Evolutionary conservation across 768 basidiomycete species (phyloP).

Genomic region (Suillus luteus): DNA sequence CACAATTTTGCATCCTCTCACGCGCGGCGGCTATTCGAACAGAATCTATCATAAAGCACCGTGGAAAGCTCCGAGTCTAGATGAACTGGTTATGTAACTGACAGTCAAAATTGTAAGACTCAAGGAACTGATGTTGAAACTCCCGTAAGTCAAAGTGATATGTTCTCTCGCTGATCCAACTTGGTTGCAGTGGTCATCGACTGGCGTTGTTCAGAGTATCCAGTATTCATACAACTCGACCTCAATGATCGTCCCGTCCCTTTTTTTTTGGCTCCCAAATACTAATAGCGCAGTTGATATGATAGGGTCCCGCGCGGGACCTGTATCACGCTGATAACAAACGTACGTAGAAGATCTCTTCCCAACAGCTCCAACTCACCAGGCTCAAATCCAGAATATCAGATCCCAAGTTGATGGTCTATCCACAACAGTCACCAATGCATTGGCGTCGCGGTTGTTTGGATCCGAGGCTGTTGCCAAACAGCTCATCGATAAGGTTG

Average conservation of each 20-base stretch:
- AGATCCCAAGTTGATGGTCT: background rate
- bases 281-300: background rate
- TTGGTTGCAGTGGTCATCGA: background rate
- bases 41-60: background rate
- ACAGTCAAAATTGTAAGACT: background rate
- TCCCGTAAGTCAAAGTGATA: background rate
- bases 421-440: no score
- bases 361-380: background rate
- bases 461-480: conserved; percentile 8
- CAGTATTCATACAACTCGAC: background rate
- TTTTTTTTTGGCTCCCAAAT: background rate
- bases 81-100: background rate
- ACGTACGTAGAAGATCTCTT: background rate
- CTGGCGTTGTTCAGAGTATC: background rate
- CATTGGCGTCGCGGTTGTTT: background rate
- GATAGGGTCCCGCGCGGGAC: background rate
- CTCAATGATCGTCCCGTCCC: background rate
- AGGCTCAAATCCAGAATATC: background rate
- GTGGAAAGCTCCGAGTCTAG: background rate
- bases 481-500: background rate
- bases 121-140: background rate
- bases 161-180: background rate
- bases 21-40: background rate
- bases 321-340: background rate
- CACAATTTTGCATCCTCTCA: no score